Conservation (phyloP, 495 filamentous ascomycete species). For the Penicillium arizonense region DNA sequence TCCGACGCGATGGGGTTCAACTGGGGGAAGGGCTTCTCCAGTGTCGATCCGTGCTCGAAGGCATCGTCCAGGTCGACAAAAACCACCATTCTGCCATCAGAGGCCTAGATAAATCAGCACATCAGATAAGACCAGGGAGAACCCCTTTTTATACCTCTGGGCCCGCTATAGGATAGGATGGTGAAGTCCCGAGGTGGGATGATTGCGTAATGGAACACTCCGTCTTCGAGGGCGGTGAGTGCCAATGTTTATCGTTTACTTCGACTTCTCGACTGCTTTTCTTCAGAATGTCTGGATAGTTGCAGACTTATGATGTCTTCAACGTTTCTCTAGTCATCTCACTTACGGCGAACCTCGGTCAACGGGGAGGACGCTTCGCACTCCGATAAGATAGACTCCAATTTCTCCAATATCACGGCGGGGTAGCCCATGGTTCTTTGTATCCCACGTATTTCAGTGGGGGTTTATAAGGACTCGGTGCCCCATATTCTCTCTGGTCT, state of each 20-base stretch:
- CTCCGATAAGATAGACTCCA: constrained; percentile 1
- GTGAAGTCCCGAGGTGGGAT: constrained; percentile 23
- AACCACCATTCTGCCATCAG: constrained; percentile 43
- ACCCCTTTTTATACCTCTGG: constrained; percentile 15
- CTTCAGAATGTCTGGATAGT: background rate
- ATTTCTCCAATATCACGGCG: constrained; percentile 2
- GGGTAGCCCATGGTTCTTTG: background rate
- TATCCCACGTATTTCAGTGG: background rate
- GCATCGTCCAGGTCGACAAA: constrained; percentile 47
- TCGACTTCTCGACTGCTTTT: background rate
- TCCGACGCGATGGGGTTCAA: constrained; percentile 17
- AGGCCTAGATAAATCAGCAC: constrained; percentile 16
- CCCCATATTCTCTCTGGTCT: background rate
- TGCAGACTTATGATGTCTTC: no score
- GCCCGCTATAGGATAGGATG: background rate
- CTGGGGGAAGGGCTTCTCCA: constrained; percentile 25
- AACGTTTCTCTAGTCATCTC: background rate
- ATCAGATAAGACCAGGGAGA: constrained; percentile 27
- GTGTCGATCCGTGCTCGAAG: constrained; percentile 19
- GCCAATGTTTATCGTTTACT: background rate
- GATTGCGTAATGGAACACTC: constrained; percentile 29
- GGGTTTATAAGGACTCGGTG: constrained; percentile 3
- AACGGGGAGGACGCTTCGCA: background rate
- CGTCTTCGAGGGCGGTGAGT: constrained; percentile 23
- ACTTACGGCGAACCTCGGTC: constrained; percentile 4